Evolutionary conservation across 2,329 filamentous ascomycete species (phyloP).

Genomic region (Xylogone sp.): DNA sequence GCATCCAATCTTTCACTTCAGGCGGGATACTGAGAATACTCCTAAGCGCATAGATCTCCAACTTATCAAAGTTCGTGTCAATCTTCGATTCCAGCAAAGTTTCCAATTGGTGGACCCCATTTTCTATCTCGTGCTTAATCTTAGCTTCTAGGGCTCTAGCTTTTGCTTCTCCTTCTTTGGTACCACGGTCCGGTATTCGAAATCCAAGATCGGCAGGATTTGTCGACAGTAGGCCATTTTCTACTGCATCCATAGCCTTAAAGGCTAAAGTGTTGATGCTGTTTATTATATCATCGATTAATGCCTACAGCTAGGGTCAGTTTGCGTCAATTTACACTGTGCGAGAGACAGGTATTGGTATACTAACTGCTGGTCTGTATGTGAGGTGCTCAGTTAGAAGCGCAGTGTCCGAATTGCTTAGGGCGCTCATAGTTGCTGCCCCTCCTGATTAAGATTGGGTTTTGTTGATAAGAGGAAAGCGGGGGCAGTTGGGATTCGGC

Average conservation of each 20-base stretch:
- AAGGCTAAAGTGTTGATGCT: slow-evolving; percentile 91
- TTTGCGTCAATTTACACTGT: slow-evolving; percentile 3
- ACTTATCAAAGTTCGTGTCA: slow-evolving; percentile 80
- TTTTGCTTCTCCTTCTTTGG: slow-evolving; percentile 37
- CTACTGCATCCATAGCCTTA: slow-evolving; percentile 82
- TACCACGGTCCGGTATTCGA: slow-evolving; percentile 43
- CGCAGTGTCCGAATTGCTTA: slow-evolving; percentile 39
- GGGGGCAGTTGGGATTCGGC: neutral
- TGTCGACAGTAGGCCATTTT: slow-evolving; percentile 72
- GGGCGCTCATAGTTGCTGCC: slow-evolving; percentile 18
- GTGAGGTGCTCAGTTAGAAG: slow-evolving; percentile 94
- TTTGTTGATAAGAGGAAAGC: neutral
- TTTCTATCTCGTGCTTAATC: slow-evolving; percentile 71
- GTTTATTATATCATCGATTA: slow-evolving; percentile 98
- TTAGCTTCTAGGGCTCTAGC: slow-evolving; percentile 40
- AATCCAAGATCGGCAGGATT: slow-evolving; percentile 81
- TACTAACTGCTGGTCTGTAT: slow-evolving; percentile 82
- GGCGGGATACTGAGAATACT: slow-evolving; percentile 75
- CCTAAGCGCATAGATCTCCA: slow-evolving; percentile 85
- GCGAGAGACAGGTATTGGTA: too few species aligned
- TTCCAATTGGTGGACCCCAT: slow-evolving; percentile 81
- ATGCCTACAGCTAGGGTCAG: slow-evolving; percentile 52
- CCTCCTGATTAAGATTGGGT: neutral
- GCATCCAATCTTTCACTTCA: slow-evolving; percentile 72
- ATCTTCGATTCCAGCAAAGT: slow-evolving; percentile 77